Base-by-base conservation (phyloP, 1,284 basidiomycete species). In the Ceratobasidium sp. region DNA sequence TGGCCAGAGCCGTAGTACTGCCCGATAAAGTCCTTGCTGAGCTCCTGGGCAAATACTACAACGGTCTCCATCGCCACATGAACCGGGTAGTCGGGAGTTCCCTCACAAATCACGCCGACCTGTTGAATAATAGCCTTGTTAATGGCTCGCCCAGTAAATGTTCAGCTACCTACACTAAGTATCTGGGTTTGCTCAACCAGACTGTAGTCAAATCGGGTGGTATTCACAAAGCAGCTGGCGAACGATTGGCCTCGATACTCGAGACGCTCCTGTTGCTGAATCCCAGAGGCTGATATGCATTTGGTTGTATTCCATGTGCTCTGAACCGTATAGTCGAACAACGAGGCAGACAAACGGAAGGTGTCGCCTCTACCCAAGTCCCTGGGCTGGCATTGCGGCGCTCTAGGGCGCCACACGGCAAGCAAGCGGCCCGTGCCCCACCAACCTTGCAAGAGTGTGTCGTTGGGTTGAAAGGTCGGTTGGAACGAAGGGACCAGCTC, bases 401-500 rank as follows among this genome's bases (percentile, higher is more conserved):
- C 6, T 4, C 37, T 22, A 31, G 56, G 46, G 1, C 58, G 56
- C 31, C 61, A 39, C 1, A 72, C 31, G 19, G 14, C 0, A n/a
- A 58, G 69, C 16, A 72, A 29, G 19, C 46, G 68, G 14, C 5
- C 37, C 13, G 13, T 43, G 19, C 54, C 39, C 37, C 56, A 56
- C 68, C 68, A 72, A 16, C 58, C 43, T 8, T 61, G 6, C 8
- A 27, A 13, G n/a, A 61, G 22, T 34, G 56, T 61, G 1, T 53
- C 31, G 29, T 59, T 29, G 31, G 54, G 43, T 14, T 37, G 31
- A 27, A 61, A 62, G 9, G 13, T 37, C 14, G 69, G 31, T 14
- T 61, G 69, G 14, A 61, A 58, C 2, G 69, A 49, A n/a, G 69
- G 56, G 22, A 72, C 69, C 29, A 72, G 29, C 43, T 72, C 69